A percentile compares a stretch with the other conserved stretches of the same genome.
phyloP scores from a whole-genome alignment of 2,329 filamentous ascomycete species.

The Ambrosiella cleistominuta region DNA sequence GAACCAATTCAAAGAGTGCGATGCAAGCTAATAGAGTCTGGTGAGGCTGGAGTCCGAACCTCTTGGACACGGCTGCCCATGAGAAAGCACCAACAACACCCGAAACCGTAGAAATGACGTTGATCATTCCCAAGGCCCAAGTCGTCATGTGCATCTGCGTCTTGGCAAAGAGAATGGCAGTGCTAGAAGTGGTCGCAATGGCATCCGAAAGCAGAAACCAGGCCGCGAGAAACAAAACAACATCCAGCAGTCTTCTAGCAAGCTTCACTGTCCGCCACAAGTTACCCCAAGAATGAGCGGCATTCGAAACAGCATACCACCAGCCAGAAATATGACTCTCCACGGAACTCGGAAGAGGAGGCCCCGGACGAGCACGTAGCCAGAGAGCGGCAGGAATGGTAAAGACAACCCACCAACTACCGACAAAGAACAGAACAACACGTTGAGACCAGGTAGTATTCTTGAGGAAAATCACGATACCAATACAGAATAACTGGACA shows the following conservation, averaged over 20 bases:
- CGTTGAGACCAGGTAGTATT: slow-evolving; percentile 75
- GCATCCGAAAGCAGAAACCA: slow-evolving; percentile 94
- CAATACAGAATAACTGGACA: slow-evolving; percentile 64
- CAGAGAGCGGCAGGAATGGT: slow-evolving; percentile 76
- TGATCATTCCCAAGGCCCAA: slow-evolving; percentile 77
- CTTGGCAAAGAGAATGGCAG: slow-evolving; percentile 89
- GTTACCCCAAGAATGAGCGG: slow-evolving; percentile 70
- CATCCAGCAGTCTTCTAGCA: slow-evolving; percentile 54
- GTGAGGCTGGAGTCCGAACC: slow-evolving; percentile 53
- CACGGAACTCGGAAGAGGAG: slow-evolving; percentile 40
- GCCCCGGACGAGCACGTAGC: slow-evolving; percentile 75
- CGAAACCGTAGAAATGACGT: slow-evolving; percentile 70
- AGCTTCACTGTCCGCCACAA: slow-evolving; percentile 64
- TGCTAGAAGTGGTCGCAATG: slow-evolving; percentile 85
- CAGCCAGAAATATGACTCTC: slow-evolving; percentile 19
- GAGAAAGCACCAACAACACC: slow-evolving; percentile 79
- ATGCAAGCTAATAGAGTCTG: slow-evolving; percentile 92
- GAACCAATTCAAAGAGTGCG: slow-evolving; percentile 76
- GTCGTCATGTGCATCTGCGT: slow-evolving; percentile 80
- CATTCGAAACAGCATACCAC: slow-evolving; percentile 37
- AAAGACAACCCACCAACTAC: slow-evolving; percentile 84
- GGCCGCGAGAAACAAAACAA: slow-evolving; percentile 61
- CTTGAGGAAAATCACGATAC: slow-evolving; percentile 53
- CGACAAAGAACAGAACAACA: slow-evolving; percentile 71
- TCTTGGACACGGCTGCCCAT: slow-evolving; percentile 64